Evolutionary conservation across 2,329 filamentous ascomycete species (phyloP), one percentile per base, ranked within the genome.

Genomic region (Stenocarpella maydis): DNA sequence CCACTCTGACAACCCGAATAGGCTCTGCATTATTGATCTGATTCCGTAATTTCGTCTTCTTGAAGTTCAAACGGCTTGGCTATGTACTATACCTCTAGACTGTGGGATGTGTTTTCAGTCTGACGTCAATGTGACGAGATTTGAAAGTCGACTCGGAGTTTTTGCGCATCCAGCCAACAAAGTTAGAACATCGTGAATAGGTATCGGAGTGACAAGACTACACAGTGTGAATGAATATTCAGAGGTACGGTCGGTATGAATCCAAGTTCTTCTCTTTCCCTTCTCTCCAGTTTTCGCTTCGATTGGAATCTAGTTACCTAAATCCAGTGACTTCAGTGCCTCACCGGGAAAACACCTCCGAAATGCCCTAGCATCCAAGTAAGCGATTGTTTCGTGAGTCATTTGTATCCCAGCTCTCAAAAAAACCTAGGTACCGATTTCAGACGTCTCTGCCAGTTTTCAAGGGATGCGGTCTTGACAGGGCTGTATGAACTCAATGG

Each of bases 121-220:
- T 52, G 49, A 52, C 49, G 24, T 52, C 49, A 52, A 52, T 4
- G 49, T 52, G 49, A 52, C 49, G 17, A 31, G 49, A 52, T 52
- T 52, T 15, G n/a, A 52, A 7, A 52, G 49, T 52, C n/a, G n/a
- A n/a, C n/a, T 17, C 31, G 31, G n/a, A n/a, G n/a, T n/a, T n/a
- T n/a, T n/a, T n/a, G n/a, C n/a, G n/a, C n/a, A n/a, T n/a, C n/a
- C n/a, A n/a, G n/a, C n/a, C n/a, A n/a, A n/a, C n/a, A n/a, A n/a
- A n/a, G n/a, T n/a, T n/a, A n/a, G n/a, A n/a, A n/a, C n/a, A n/a
- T n/a, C n/a, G n/a, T n/a, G n/a, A n/a, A n/a, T n/a, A n/a, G n/a
- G n/a, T n/a, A n/a, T n/a, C n/a, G n/a, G n/a, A n/a, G n/a, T n/a
- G n/a, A n/a, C n/a, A n/a, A n/a, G n/a, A n/a, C n/a, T n/a, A n/a